A percentile compares a stretch with the other conserved stretches of the same genome.
These are phyloP conservation scores for Naegleria lovaniensis DNA, from an alignment of 208 protist species.

Conservation along the genomic window DNA sequence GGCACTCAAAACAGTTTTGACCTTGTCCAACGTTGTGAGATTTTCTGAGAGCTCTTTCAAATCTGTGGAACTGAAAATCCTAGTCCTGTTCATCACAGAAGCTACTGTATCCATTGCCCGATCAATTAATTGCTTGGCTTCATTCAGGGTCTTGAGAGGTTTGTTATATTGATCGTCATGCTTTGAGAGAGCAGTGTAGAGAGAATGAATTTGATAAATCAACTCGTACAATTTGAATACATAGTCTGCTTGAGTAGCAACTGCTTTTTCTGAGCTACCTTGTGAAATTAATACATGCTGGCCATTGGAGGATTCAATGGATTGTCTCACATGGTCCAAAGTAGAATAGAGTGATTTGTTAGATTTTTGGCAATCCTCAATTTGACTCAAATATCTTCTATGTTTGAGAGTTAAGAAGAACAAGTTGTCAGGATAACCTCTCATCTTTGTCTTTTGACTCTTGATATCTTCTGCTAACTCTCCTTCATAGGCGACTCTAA, in stretches of 20 bases:
- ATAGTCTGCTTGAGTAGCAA: background rate
- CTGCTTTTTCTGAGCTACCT: background rate
- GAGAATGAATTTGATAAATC: background rate
- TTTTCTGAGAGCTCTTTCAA: background rate
- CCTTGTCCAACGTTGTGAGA: background rate
- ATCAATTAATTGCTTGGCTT: background rate
- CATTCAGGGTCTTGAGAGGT: background rate
- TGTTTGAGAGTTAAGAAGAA: constrained; percentile 18
- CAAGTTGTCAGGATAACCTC: constrained; percentile 1
- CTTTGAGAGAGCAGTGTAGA: background rate
- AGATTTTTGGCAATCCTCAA: background rate
- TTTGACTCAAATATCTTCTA: background rate
- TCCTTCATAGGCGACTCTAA: background rate
- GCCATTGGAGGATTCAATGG: background rate
- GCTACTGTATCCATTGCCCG: background rate
- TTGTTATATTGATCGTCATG: background rate
- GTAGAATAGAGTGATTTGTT: background rate
- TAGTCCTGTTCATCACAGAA: background rate
- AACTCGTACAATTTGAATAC: background rate
- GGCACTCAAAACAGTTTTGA: background rate
- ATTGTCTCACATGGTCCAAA: background rate
- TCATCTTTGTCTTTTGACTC: background rate
- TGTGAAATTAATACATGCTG: background rate
- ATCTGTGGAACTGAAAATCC: background rate
- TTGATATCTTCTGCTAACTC: background rate